Base-by-base conservation (phyloP, 805 yeast species). In the Saturnispora galanensis region DNA sequence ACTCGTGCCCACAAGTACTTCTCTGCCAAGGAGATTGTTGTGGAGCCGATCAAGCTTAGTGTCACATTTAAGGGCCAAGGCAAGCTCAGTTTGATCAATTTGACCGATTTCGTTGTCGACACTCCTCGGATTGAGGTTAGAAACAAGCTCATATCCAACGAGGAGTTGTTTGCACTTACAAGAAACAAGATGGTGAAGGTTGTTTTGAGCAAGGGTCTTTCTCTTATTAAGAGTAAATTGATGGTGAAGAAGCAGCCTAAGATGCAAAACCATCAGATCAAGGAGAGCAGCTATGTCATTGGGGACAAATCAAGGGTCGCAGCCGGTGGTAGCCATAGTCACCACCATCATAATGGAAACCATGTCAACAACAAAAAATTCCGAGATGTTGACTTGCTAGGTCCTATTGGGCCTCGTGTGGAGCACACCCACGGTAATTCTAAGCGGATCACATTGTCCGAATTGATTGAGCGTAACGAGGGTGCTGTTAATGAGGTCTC, bases 1-100 rank as follows among this genome's bases (percentile, higher is more conserved):
- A 54, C 61, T 15, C 56, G 80, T 40, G 67, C 78, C 0, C 54
- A 67, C 11, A 61, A 60, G 41, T 74, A 64, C 52, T 64, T 66
- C 36, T 62, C 74, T 47, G 56, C 71, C 29, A 56, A 63, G 5
- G 53, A 58, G 36, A 53, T 68, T 37, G 58, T 59, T 17, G 52
- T 62, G 13, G 41, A 52, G n/a, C 55, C 57, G 5, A 39, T 54
- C 21, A 42, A 42, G 10, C 42, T 90, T 8, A 69, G 79, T 42
- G 69, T 89, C 13, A 84, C 95, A 45, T 89, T 85, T 66, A 80
- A 79, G 57, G 95, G 94, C 3, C 77, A 77, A 16, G 85, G 88
- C 13, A 70, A 77, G 28, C 69, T 76, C 50, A 77, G 80, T 51
- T 63, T 90, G 39, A 71, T 85, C 30, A 87, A 88, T 57, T 84